Evolutionary conservation across 192 early-diverging fungal species (phyloP).

Genomic region (Chytriomyces sp.): DNA sequence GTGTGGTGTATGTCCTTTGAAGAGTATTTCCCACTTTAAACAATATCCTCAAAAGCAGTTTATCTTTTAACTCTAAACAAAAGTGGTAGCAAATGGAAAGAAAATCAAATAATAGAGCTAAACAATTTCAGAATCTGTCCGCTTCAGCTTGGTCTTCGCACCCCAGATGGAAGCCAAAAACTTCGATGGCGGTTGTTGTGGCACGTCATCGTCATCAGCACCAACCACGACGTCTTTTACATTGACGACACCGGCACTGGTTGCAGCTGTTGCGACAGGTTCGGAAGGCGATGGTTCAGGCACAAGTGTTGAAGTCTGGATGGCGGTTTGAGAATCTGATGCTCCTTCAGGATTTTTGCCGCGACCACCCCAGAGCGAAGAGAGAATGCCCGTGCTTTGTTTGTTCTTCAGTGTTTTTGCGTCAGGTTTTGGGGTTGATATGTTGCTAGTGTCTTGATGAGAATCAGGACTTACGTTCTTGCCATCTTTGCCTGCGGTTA

Average conservation of each 20-base stretch:
- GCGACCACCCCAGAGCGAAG: conserved; percentile 17
- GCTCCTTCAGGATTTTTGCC: background rate
- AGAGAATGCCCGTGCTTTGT: conserved; percentile 21
- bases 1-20: too few relatives aligned
- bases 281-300: background rate
- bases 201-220: conserved; percentile 22
- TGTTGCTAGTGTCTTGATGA: background rate
- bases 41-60: too few relatives aligned
- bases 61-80: background rate
- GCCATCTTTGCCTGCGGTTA: background rate
- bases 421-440: conserved; percentile 7
- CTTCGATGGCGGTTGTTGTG: conserved; percentile 8
- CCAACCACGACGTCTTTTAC: conserved; percentile 6
- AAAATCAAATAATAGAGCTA: background rate
- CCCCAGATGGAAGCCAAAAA: conserved; percentile 28
- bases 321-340: background rate
- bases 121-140: conserved; percentile 3
- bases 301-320: too few relatives aligned
- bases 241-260: background rate
- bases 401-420: conserved; percentile 19
- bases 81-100: background rate
- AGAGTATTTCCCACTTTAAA: too few relatives aligned
- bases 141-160: conserved; percentile 21
- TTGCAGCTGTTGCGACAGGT: background rate
- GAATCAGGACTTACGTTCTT: conserved; percentile 2